A percentile compares a stretch with the other conserved stretches of the same genome.
Evolutionary conservation across 306 rosid species (phyloP).

Genomic region (Dryas octopetala): DNA sequence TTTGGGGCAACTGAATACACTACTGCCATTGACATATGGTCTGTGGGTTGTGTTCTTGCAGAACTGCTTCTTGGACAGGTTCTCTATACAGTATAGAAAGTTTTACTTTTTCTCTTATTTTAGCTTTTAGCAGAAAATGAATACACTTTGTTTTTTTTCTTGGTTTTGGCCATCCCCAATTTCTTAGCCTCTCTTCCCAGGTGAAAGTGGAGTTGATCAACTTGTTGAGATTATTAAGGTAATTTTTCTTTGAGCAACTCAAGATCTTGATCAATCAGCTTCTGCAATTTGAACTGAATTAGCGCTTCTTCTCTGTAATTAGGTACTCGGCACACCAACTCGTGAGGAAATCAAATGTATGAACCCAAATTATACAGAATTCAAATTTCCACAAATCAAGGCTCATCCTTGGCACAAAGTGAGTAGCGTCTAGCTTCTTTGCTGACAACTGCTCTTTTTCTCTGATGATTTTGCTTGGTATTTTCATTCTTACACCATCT

Average conservation of each 20-base stretch:
- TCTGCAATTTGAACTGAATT: background rate
- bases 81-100: constrained; percentile 4
- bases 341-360: constrained; percentile 75
- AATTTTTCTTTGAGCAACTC: constrained; percentile 5
- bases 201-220: constrained; percentile 75
- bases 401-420: constrained; percentile 67
- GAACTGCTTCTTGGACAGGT: constrained; percentile 77
- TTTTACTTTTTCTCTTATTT: background rate
- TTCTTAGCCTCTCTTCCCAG: constrained; percentile 67
- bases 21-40: constrained; percentile 72
- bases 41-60: constrained; percentile 68
- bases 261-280: background rate
- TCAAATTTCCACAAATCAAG: constrained; percentile 61
- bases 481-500: background rate
- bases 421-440: constrained; percentile 22
- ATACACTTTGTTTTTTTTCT: background rate
- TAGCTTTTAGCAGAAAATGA: background rate
- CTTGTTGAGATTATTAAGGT: constrained; percentile 81
- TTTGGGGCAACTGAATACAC: constrained; percentile 75
- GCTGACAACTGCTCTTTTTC: constrained; percentile 4
- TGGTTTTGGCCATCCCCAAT: constrained; percentile 20
- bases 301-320: background rate
- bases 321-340: constrained; percentile 75
- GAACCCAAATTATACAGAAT: constrained; percentile 74
- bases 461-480: background rate